phyloP scores from a whole-genome alignment of 176 grass and related monocot genomes.

The Elaeis guineensis region DNA sequence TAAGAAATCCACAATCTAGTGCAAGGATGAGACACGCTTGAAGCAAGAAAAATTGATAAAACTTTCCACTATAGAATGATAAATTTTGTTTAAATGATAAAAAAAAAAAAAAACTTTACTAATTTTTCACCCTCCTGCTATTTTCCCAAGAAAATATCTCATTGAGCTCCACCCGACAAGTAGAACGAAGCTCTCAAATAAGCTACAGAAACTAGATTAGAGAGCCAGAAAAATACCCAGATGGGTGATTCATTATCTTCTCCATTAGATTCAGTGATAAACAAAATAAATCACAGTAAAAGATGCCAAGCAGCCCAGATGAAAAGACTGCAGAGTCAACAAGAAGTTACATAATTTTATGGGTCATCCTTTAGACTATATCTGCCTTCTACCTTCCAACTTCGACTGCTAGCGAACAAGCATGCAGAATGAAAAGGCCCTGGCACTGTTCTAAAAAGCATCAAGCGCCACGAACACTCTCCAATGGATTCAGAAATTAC shows the following conservation, averaged over 20 bases:
- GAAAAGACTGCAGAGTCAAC: too few species aligned
- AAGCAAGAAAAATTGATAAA: too few species aligned
- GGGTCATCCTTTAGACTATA: slow-evolving; percentile 26
- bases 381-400: slow-evolving; percentile 22
- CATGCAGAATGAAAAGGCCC: slow-evolving; percentile 26
- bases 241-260: slow-evolving; percentile 9
- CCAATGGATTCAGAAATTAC: slow-evolving; percentile 25
- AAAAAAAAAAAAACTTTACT: too few species aligned
- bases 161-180: too few species aligned
- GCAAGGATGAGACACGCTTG: too few species aligned
- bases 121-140: too few species aligned
- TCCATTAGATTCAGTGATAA: background rate
- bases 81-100: too few species aligned
- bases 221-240: background rate
- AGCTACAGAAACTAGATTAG: background rate
- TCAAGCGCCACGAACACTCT: slow-evolving; percentile 23
- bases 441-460: slow-evolving; percentile 31
- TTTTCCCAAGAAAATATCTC: too few species aligned
- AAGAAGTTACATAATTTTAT: slow-evolving; percentile 29
- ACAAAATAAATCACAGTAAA: background rate
- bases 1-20: too few species aligned
- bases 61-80: too few species aligned
- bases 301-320: too few species aligned
- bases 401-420: slow-evolving; percentile 35
- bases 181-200: too few species aligned